Evolutionary conservation across 2,329 filamentous ascomycete species (phyloP), one percentile per base, ranked within the genome.

Genomic region (Colletotrichum orbiculare): DNA sequence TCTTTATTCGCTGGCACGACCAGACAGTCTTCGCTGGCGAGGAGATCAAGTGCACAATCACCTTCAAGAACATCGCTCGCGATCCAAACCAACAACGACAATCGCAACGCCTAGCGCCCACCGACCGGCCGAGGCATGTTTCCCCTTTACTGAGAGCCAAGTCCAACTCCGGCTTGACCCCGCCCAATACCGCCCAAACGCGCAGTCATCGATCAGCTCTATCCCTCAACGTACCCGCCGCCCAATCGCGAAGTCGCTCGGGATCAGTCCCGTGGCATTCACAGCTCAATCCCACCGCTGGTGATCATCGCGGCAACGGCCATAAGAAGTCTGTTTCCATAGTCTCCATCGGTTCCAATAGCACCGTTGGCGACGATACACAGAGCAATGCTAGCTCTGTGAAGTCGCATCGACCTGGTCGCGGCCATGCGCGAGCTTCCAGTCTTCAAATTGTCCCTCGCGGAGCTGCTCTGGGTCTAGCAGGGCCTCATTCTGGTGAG

Each of bases 21-120:
- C 90, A 95, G 77, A 94, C 92, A 67, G 93, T 99, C 73, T 99
- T 98, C 80, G 93, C 96, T 62, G 96, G 96, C 78, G 96, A 99
- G 83, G 91, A 97, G 74, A 87, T 98, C 74, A 92, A 94, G 81
- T 98, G 96, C 80, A 94, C 90, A 70, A 97, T 99, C 77, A 97
- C 93, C 54, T 99, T 99, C 81, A 95, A 91, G 80, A 99, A 99
- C 76, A 86, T 94, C 68, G 85, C 87, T 46, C 74, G 85, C 54
- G 80, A 79, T 43, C 69, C 77, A 41, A 75, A 69, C 49, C 77
- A 79, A 61, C 67, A 74, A 53, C 74, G 69, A 62, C 68, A 63
- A 50, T 67, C 69, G 35, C 69, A 69, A 50, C 67, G 69, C 54
- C 60, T 73, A 37, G 55, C 67, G 35, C 64, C 64, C 9, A 17